Base-by-base conservation (phyloP, 163 green algal species). In the Scenedesmus sp. region DNA sequence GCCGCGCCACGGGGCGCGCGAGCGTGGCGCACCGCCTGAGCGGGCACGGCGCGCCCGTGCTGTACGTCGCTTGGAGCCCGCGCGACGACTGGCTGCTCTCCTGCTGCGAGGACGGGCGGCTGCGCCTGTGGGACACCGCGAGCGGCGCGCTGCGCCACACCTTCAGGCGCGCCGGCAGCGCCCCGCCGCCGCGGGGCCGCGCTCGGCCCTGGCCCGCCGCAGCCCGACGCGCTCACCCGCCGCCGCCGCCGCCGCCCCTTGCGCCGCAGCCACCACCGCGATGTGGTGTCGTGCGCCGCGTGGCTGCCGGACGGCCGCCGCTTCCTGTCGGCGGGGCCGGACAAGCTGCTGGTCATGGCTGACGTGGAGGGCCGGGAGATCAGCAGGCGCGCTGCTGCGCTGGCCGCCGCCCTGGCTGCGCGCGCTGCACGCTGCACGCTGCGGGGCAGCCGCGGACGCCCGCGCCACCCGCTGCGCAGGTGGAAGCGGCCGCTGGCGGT, bases 261-360 rank as follows among this genome's bases (percentile, higher is more conserved):
- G n/a, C n/a, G 34, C 33, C 28, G 20, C 86, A 89, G 78, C 33
- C 82, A 93, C 54, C 92, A 96, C 69, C 81, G 82, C 2, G 88
- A 95, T 39, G 51, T 77, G 0, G 94, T 97, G 0, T 91, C 85
- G 13, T 86, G 87, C 10, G 87, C 85, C 50, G 89, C 87, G 24
- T 98, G 94, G 94, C 80, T 94, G 66, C 91, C 90, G 20, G 93
- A 95, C 71, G 84, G 88, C 7, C 63, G 78, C 26, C 89, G 87
- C 39, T 91, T 98, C 44, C 54, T 98, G 13, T 87, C 83, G 1
- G 92, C 91, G 4, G 82, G 80, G 10, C 74, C 85, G 18, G 88
- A 91, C 83, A 87, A 87, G 64, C 69, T 67, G 36, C 51, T 92
- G 54, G 48, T 78, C 45, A 83, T 91, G 82, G 70, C 60, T 39